These are phyloP conservation scores for Phytophthora brassicae DNA, from an alignment of 352 stramenopile genomes.

Conservation along the genomic window DNA sequence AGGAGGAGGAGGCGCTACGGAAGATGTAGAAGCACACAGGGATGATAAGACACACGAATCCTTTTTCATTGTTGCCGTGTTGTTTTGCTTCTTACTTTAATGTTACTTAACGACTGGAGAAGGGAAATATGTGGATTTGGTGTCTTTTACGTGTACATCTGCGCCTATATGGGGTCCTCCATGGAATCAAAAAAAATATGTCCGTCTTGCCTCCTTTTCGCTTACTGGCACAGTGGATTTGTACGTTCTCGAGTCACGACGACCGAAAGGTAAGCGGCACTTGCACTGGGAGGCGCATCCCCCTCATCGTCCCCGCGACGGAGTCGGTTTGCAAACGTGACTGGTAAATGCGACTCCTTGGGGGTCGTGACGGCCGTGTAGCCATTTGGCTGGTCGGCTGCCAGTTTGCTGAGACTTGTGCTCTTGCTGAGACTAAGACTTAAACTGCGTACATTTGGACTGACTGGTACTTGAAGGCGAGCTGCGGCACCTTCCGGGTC, in stretches of 20 bases:
- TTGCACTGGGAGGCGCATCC: slow-evolving; percentile 19
- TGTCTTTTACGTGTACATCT: slow-evolving; percentile 31
- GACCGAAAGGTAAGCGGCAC: slow-evolving; percentile 50
- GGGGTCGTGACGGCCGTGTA: slow-evolving; percentile 49
- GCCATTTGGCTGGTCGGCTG: slow-evolving; percentile 18
- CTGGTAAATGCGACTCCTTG: slow-evolving; percentile 43
- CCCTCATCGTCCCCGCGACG: slow-evolving; percentile 23
- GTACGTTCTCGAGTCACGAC: slow-evolving; percentile 59
- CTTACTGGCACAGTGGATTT: slow-evolving; percentile 61
- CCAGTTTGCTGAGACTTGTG: slow-evolving; percentile 28
- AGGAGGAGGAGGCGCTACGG: slow-evolving; percentile 74
- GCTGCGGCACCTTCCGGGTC: slow-evolving; percentile 40
- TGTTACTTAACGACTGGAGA: no score
- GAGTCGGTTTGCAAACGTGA: slow-evolving; percentile 46
- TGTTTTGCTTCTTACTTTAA: no score
- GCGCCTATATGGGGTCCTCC: slow-evolving; percentile 14
- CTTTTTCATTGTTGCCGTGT: no score
- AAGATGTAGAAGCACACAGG: slow-evolving; percentile 49
- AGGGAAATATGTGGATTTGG: slow-evolving; percentile 19
- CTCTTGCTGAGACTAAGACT: slow-evolving; percentile 31
- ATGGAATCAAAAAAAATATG: slow-evolving; percentile 23
- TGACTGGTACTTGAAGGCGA: slow-evolving; percentile 15
- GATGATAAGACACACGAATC: background rate
- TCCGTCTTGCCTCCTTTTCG: background rate
- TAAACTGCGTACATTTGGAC: slow-evolving; percentile 17